Conservation (phyloP, 2,329 filamentous ascomycete genomes). For the Ustulina deusta region DNA sequence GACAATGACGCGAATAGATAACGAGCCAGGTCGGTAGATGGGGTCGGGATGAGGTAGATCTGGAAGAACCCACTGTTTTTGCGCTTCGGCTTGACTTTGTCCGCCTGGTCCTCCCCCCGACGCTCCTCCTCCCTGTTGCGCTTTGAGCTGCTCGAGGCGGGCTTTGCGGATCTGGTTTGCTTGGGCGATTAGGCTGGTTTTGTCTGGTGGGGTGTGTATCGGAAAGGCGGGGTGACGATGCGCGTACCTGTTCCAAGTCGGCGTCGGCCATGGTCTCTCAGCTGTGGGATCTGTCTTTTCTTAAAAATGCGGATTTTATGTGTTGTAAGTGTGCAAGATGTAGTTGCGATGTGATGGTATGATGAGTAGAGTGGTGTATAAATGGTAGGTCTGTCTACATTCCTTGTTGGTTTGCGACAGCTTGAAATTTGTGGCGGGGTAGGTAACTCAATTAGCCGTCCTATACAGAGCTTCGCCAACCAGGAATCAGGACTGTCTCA, state of each 20-base stretch:
- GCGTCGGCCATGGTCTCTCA: conserved; percentile 54
- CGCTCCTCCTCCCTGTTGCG: conserved; percentile 68
- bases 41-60: neutral
- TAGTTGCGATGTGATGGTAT: neutral
- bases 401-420: conserved; percentile 15
- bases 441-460: neutral
- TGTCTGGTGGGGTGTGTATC: neutral
- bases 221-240: neutral
- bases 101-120: conserved; percentile 58
- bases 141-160: conserved; percentile 91
- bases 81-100: conserved; percentile 68
- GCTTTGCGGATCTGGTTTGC: conserved; percentile 82
- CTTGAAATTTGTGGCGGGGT: conserved; percentile 28
- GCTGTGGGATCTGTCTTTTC: neutral
- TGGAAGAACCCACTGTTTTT: conserved; percentile 67
- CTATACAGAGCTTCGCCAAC: neutral
- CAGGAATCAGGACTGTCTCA: neutral
- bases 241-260: conserved; percentile 54
- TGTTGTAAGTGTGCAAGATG: neutral
- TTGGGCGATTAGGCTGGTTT: neutral
- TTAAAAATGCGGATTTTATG: neutral
- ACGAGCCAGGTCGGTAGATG: neutral
- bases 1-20: neutral
- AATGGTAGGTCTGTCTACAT: conserved; percentile 2
- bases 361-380: neutral